Conservation (phyloP, 2,329 filamentous ascomycete genomes). For the Colletotrichum plurivorum region DNA sequence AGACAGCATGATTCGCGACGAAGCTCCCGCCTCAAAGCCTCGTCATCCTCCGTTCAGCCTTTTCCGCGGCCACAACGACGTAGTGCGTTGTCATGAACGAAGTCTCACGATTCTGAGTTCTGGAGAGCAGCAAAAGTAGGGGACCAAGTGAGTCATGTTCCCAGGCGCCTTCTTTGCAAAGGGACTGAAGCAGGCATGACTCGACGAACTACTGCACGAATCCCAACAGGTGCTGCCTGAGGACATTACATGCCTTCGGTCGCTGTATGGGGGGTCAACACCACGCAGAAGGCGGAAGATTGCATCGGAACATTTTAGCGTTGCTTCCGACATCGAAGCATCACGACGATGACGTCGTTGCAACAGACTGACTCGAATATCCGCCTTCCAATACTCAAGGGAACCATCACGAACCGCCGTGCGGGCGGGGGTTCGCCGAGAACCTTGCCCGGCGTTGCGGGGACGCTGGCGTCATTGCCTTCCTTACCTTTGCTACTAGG, state of each 20-base stretch:
- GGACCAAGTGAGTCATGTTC: slow-evolving; percentile 23
- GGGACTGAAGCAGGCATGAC: slow-evolving; percentile 16
- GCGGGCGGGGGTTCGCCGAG: slow-evolving; percentile 30
- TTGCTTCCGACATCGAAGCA: slow-evolving; percentile 27
- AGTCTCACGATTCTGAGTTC: background rate
- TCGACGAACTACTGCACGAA: slow-evolving; percentile 1
- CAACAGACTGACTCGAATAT: slow-evolving; percentile 26
- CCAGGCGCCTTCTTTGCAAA: slow-evolving; percentile 9
- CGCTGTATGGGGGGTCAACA: background rate
- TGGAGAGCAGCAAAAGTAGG: slow-evolving; percentile 2
- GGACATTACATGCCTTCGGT: background rate
- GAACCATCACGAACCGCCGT: slow-evolving; percentile 37
- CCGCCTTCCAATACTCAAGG: slow-evolving; percentile 15
- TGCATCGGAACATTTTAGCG: slow-evolving; percentile 13
- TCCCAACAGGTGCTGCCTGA: slow-evolving; percentile 12
- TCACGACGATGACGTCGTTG: slow-evolving; percentile 27
- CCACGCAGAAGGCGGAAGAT: slow-evolving; percentile 12
- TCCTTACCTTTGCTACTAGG: no score
- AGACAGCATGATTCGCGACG: background rate
- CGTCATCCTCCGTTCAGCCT: slow-evolving; percentile 9
- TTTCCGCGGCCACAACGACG: slow-evolving; percentile 9
- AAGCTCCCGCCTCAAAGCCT: slow-evolving; percentile 12
- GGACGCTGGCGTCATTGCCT: slow-evolving; percentile 35
- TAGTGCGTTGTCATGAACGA: background rate
- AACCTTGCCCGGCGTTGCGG: slow-evolving; percentile 32